Evolutionary conservation across 768 basidiomycete genomes (phyloP), one percentile per base, ranked within the genome.

Genomic region (Xerocomellus dryophilus): DNA sequence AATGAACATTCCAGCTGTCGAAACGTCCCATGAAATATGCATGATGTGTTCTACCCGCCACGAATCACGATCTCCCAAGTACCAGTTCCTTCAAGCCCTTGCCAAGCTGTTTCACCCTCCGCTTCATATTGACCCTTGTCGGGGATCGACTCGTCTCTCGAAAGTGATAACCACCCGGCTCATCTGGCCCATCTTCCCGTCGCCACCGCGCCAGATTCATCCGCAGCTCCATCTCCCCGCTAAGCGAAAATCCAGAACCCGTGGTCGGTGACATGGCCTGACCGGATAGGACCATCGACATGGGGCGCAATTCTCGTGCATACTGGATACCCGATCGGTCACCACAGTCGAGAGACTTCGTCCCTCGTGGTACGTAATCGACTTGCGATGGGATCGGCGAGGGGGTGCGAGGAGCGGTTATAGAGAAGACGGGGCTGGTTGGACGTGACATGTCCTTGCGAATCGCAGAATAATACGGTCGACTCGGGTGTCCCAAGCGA

Each of bases 161-260:
- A 58, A 72, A 72, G 10, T 57, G 65, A 49, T 69, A 72, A 11
- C 57, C 63, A 32, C 70, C 66, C 1, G 70, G 69, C 41, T 66
- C 63, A 48, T 67, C 58, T 2, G 65, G 68, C 21, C 66, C 65
- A 39, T 72, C 54, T 43, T 69, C 67, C 43, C 48, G 63, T 48
- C 66, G 62, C 61, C 72, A 68, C 56, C 66, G 66, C 9, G 81
- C 81, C 34, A 82, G 65, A 2, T 78, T 76, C 80, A 83, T 82
- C 58, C 77, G 72, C 67, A 83, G 57, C 63, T 84, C 82, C 50
- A 78, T 80, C 67, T 83, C 80, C 11, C 82, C 82, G 49, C 81
- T 84, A 59, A 84, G 70, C 51, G 82, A 84, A 63, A 74, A 82
- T 14, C 81, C 81, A 14, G 67, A 63, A 34, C 60, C 25, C 5